Percentiles rank a stretch among this genome's conserved stretches.
Evolutionary conservation across 2,329 filamentous ascomycete genomes (phyloP).

Genomic region (Cladophialophora chaetospira): DNA sequence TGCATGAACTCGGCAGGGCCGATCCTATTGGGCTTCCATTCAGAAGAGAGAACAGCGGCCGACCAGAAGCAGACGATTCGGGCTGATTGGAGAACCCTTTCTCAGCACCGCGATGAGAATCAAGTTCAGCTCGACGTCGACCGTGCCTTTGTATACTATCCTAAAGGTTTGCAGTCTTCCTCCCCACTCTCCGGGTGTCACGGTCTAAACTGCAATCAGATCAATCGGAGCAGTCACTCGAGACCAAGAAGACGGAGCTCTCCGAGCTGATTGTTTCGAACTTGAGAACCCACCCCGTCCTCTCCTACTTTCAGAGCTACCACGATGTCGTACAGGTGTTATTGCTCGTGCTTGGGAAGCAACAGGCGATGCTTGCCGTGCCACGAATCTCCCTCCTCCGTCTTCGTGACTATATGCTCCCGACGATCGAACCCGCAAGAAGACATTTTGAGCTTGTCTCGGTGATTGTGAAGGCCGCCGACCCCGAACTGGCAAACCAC

Average conservation of each 20-base stretch:
- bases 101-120: conserved; percentile 80
- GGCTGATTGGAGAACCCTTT: conserved; percentile 61
- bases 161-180: conserved; percentile 61
- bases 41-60: conserved; percentile 9
- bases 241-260: conserved; percentile 71
- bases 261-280: conserved; percentile 78
- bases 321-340: conserved; percentile 98
- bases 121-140: conserved; percentile 93
- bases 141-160: conserved; percentile 97
- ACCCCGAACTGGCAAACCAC: conserved; percentile 72
- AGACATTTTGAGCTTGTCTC: conserved; percentile 86
- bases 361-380: conserved; percentile 63
- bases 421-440: conserved; percentile 76
- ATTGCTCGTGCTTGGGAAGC: conserved; percentile 74
- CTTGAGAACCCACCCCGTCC: conserved; percentile 75
- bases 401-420: conserved; percentile 97
- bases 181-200: conserved; percentile 31
- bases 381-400: conserved; percentile 83
- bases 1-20: conserved; percentile 45
- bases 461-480: conserved; percentile 72
- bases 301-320: conserved; percentile 97
- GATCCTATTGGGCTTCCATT: conserved; percentile 49
- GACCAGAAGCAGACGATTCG: conserved; percentile 25
- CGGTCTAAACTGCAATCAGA: conserved; percentile 48
- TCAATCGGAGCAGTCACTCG: conserved; percentile 68